These are phyloP conservation scores for Neurospora sp. DNA, from an alignment of 2,329 filamentous ascomycete genomes.

Conservation along the genomic window DNA sequence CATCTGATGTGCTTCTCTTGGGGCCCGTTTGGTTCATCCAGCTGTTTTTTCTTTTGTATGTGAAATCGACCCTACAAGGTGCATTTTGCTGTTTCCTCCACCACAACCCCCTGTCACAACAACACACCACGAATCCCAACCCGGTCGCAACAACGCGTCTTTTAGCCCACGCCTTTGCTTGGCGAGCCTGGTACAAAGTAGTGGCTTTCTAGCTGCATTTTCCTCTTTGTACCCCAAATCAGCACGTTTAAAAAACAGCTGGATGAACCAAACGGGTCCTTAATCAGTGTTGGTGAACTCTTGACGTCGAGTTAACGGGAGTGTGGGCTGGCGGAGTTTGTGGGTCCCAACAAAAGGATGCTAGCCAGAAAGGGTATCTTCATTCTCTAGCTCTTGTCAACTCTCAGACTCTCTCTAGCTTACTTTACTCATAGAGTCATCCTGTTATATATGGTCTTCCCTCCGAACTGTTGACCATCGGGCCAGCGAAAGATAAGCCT, in stretches of 20 bases:
- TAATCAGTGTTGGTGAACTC: neutral
- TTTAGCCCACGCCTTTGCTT: too few species aligned
- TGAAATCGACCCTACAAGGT: too few species aligned
- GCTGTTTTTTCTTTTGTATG: too few species aligned
- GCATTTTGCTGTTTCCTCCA: too few species aligned
- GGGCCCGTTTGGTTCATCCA: too few species aligned
- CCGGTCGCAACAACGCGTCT: too few species aligned
- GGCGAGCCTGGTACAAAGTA: too few species aligned
- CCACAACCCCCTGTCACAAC: too few species aligned
- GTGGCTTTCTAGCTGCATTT: too few species aligned
- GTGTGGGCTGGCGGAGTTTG: neutral
- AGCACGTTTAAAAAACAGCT: too few species aligned
- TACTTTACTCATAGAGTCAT: neutral
- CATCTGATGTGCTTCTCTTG: neutral
- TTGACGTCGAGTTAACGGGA: neutral
- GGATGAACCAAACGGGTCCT: too few species aligned
- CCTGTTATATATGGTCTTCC: neutral
- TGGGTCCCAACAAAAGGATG: neutral
- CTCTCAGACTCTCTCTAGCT: neutral
- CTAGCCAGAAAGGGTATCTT: neutral
- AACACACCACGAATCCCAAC: neutral
- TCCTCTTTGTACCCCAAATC: too few species aligned
- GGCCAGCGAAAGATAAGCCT: neutral
- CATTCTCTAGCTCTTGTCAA: neutral
- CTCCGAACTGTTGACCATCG: neutral